Percentiles rank a stretch among this genome's conserved stretches.
These are phyloP conservation scores for Cryptosporidium ubiquitum DNA, from an alignment of 169 alveolate species.

Conservation along the genomic window DNA sequence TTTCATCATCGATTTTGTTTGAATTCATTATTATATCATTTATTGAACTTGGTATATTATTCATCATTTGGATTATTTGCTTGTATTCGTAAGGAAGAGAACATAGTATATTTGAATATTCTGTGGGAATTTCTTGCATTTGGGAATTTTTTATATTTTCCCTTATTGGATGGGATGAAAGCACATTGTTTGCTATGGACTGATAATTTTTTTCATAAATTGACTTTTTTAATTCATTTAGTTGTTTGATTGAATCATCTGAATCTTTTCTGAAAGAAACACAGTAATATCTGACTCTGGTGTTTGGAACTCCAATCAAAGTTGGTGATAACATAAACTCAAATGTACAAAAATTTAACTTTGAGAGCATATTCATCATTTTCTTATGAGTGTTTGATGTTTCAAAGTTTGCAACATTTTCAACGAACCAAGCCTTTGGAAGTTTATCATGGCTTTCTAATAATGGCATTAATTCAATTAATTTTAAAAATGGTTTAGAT, in stretches of 20 bases:
- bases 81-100: slow-evolving; percentile 19
- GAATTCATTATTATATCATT: background rate
- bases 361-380: slow-evolving; percentile 74
- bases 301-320: slow-evolving; percentile 83
- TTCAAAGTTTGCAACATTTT: slow-evolving; percentile 85
- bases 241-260: too few relatives aligned
- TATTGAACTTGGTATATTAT: slow-evolving; percentile 11
- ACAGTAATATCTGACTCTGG: slow-evolving; percentile 85
- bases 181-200: slow-evolving; percentile 1
- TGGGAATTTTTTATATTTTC: background rate
- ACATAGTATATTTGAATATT: slow-evolving; percentile 16
- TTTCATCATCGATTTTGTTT: background rate
- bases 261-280: slow-evolving; percentile 76
- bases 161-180: background rate
- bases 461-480: slow-evolving; percentile 75
- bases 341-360: slow-evolving; percentile 74
- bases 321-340: slow-evolving; percentile 83
- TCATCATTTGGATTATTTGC: background rate
- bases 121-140: background rate
- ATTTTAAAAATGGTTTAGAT: slow-evolving; percentile 45
- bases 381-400: slow-evolving; percentile 78
- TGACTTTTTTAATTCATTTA: background rate
- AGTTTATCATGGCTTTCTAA: slow-evolving; percentile 65
- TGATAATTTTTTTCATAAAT: slow-evolving; percentile 6
- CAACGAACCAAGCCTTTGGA: slow-evolving; percentile 82